Base-by-base conservation (phyloP, 129 eudicot species). In the Pulicaria dysenterica region DNA sequence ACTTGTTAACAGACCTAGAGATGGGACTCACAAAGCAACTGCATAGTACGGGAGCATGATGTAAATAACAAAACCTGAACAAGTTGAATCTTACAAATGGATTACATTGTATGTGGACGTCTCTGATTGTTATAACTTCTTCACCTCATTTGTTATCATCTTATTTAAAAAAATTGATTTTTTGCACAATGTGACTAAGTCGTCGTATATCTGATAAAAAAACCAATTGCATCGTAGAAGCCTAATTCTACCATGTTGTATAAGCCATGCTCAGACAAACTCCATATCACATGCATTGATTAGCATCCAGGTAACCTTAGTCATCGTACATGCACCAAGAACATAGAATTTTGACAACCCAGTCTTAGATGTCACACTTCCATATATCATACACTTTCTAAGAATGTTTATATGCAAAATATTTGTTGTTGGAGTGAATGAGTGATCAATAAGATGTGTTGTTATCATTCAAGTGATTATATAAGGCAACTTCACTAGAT, bases 181-280 rank as follows among this genome's bases (percentile, higher is more conserved):
- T 7, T 38, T 38, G 3, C 43, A 24, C 31, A 24, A 37, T 38
- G 66, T 14, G 31, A 60, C 5, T 58, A 58, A 31, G 36, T 60
- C 37, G 46, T 37, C 38, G 3, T 13, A 60, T 60, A 60, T 60
- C 31, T 60, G 14, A 60, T 2, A 37, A 60, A 60, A 60, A 60
- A 39, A 59, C 5, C 31, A n/a, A 3, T 54, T 5, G 39, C 49
- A 55, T 53, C 61, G 39, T 15, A 19, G 62, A 17, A 53, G 19
- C 63, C 63, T 39, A 54, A 54, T 40, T 36, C 13, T 69, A 54
- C 13, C 63, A 69, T 66, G 63, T 17, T 15, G 49, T 37, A 51
- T 53, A 16, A 9, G 46, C n/a, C 12, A 38, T 38, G 15, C 14
- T 36, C 39, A 42, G 14, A 39, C 17, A 38, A 39, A 5, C 15